Base-by-base conservation (phyloP, 106 monocot species). In the Dactylorhiza incarnata region DNA sequence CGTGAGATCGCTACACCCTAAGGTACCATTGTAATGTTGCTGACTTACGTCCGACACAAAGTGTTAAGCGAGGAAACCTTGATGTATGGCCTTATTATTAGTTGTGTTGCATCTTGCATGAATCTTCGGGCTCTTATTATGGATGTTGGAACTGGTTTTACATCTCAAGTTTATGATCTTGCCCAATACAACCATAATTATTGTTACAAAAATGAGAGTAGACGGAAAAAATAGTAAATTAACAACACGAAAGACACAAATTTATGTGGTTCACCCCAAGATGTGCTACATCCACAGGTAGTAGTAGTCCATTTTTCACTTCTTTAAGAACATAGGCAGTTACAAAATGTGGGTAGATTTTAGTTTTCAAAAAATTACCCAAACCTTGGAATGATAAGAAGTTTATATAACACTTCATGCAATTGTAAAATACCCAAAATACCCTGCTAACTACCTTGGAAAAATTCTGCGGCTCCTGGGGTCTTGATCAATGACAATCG, bases 11-110 rank as follows among this genome's bases (percentile, higher is more conserved):
- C n/a, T 45, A 44, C 17, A 4, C 13, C 11, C 22, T 48, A 47
- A 92, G 92, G 72, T 92, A 92, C 61, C 89, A 92, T 71, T 92
- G 87, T 74, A 92, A 92, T 78, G 92, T 92, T 44, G 81, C 89
- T 46, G 89, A 92, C 83, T 72, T 71, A 73, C 83, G 92, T 9
- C 71, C 89, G 55, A 78, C 79, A 49, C 89, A 92, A 49, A 87
- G 89, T 77, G 85, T 92, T 48, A 81, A 81, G 20, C 85, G 79
- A 84, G 92, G 92, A 48, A 87, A 87, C 80, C 89, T 83, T 71
- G 92, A n/a, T n/a, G n/a, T n/a, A 92, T 87, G 89, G 89, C 26
- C 75, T 89, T 71, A 78, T 79, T 71, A 89, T 92, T 77, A 92
- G 89, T 71, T 85, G 83, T 78, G 87, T 92, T 52, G 85, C 92